Evolutionary conservation across 2,329 filamentous ascomycete species (phyloP).

Genomic region (Fulvia fulva): DNA sequence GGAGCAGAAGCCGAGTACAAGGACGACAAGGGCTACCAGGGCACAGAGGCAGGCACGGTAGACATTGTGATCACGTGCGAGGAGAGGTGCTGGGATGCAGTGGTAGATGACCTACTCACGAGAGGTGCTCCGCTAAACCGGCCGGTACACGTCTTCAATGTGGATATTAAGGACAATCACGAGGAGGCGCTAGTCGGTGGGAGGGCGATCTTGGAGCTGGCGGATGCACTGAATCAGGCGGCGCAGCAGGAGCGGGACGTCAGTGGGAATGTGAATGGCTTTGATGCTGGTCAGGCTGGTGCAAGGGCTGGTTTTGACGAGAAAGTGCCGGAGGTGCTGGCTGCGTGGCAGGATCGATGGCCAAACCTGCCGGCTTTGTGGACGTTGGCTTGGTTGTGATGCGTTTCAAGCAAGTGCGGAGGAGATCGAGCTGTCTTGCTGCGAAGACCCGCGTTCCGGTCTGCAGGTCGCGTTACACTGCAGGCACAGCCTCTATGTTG

Average conservation of each 20-base stretch:
- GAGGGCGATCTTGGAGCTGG: slow-evolving; percentile 85
- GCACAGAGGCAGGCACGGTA: slow-evolving; percentile 83
- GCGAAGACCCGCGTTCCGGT: neutral
- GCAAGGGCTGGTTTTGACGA: slow-evolving; percentile 82
- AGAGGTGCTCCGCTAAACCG: slow-evolving; percentile 83
- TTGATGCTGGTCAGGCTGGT: slow-evolving; percentile 67
- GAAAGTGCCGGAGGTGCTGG: slow-evolving; percentile 84
- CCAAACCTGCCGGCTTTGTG: slow-evolving; percentile 85
- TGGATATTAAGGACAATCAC: slow-evolving; percentile 97
- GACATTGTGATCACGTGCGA: slow-evolving; percentile 97
- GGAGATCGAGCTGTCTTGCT: neutral
- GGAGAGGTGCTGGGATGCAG: slow-evolving; percentile 96
- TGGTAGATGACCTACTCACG: slow-evolving; percentile 86
- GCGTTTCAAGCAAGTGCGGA: neutral
- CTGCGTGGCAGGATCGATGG: slow-evolving; percentile 91
- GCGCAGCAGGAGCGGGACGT: slow-evolving; percentile 72
- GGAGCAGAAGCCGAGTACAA: slow-evolving; percentile 43
- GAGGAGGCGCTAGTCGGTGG: slow-evolving; percentile 92
- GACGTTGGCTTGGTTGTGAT: slow-evolving; percentile 93
- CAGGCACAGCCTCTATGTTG: neutral
- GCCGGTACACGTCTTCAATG: slow-evolving; percentile 95
- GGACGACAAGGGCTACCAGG: slow-evolving; percentile 70
- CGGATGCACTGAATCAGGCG: slow-evolving; percentile 74
- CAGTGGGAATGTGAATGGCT: slow-evolving; percentile 56
- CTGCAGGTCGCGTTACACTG: neutral